phyloP scores from a whole-genome alignment of 257 asterid genomes.

The Solanum stenotomum region DNA sequence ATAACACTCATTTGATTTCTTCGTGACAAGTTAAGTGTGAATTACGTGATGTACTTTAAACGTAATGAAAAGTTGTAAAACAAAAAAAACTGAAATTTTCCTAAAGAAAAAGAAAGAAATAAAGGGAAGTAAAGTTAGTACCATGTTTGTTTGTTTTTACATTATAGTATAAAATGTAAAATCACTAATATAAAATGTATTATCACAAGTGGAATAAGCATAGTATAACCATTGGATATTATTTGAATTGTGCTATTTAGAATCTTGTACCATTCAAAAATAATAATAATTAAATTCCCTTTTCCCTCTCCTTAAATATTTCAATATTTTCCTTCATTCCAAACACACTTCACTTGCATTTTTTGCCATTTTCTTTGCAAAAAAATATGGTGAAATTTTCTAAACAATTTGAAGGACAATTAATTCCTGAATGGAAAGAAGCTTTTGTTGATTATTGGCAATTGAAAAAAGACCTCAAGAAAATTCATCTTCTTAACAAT shows the following conservation, averaged over 20 bases:
- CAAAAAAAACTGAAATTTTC: not conserved
- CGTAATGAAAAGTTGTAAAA: not conserved
- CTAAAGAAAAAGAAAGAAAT: not conserved
- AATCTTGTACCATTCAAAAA: constrained; percentile 22
- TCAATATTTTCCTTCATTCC: constrained; percentile 11
- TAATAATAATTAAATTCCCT: constrained; percentile 11
- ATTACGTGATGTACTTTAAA: not conserved
- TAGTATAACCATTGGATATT: constrained; percentile 50
- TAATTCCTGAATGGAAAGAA: constrained; percentile 94
- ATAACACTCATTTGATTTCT: constrained; percentile 2
- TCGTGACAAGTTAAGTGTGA: not conserved
- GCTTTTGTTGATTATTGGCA: constrained; percentile 85
- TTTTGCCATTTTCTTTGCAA: not conserved
- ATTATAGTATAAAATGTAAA: not conserved
- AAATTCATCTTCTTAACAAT: constrained; percentile 28
- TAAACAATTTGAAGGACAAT: constrained; percentile 82
- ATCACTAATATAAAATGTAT: constrained; percentile 6
- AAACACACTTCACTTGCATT: constrained; percentile 12
- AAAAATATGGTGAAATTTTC: constrained; percentile 72
- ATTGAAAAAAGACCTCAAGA: constrained; percentile 72
- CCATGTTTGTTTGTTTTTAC: constrained; percentile 1
- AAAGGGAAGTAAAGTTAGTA: not conserved
- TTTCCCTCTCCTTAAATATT: constrained; percentile 49
- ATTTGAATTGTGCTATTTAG: constrained; percentile 63
- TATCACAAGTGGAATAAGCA: constrained; percentile 52